Evolutionary conservation across 768 basidiomycete species (phyloP).

Genomic region (Leccinum longicurvipes): DNA sequence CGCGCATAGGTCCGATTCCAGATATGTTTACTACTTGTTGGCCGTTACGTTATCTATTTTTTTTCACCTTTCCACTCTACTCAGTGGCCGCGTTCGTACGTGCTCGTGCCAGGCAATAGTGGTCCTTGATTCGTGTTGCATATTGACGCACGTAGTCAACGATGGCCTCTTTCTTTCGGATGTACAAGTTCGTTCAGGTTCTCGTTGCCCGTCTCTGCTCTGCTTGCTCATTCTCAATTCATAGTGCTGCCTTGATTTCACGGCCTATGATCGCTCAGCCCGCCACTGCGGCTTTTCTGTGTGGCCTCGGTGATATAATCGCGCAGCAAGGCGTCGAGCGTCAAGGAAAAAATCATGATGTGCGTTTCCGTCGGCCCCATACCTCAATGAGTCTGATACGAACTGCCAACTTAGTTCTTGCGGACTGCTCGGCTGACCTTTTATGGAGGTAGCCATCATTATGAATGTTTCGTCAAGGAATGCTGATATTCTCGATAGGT

Average conservation of each 20-base stretch:
- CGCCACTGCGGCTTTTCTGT: conserved; percentile 60
- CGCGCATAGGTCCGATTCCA: no score
- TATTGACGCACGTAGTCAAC: conserved; percentile 9
- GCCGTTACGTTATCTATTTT: no score
- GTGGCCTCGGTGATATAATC: conserved; percentile 73
- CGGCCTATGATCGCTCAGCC: conserved; percentile 64
- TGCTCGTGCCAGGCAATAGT: background rate
- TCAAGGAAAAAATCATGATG: conserved; percentile 72
- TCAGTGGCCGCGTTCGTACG: no score
- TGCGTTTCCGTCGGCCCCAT: conserved; percentile 32
- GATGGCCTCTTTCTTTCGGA: conserved; percentile 42
- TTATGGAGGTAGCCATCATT: conserved; percentile 57
- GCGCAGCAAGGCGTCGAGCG: conserved; percentile 85
- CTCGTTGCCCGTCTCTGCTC: background rate
- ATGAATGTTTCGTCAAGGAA: background rate
- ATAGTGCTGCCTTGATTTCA: conserved; percentile 56
- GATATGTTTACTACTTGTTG: no score
- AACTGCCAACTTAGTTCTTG: conserved; percentile 38
- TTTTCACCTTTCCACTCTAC: no score
- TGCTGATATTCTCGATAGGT: conserved; percentile 34
- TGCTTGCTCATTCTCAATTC: conserved; percentile 5
- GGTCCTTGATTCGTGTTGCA: background rate
- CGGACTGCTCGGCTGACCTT: conserved; percentile 64
- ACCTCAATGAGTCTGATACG: background rate
- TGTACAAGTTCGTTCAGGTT: conserved; percentile 38